Evolutionary conservation across 305 asterid species (phyloP).

Genomic region (Ilex paraguariensis): DNA sequence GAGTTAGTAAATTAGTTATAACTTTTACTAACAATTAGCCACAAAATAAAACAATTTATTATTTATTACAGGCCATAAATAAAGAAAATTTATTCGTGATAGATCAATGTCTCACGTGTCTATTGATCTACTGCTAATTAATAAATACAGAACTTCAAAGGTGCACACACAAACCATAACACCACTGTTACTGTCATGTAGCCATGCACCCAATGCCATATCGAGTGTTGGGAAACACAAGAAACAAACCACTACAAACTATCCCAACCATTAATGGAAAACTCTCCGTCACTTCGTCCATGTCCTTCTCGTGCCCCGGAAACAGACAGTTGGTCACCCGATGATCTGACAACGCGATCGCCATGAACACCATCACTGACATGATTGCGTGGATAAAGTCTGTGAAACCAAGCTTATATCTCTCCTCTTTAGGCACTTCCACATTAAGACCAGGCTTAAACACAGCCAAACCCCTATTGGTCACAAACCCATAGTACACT

Average conservation of each 20-base stretch:
- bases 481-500: slow-evolving; percentile 79
- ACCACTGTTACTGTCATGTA: slow-evolving; percentile 17
- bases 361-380: slow-evolving; percentile 75
- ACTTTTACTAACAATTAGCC: too few relatives aligned
- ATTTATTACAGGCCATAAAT: too few relatives aligned
- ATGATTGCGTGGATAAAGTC: slow-evolving; percentile 78
- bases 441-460: slow-evolving; percentile 70
- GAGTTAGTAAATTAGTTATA: too few relatives aligned
- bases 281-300: slow-evolving; percentile 87
- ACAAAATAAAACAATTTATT: too few relatives aligned
- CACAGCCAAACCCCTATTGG: slow-evolving; percentile 67
- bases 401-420: slow-evolving; percentile 51
- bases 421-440: slow-evolving; percentile 64
- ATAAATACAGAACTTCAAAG: too few relatives aligned
- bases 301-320: slow-evolving; percentile 62
- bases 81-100: too few relatives aligned
- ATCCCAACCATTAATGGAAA: slow-evolving; percentile 91
- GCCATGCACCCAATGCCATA: slow-evolving; percentile 83
- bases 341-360: slow-evolving; percentile 2
- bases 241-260: slow-evolving; percentile 77
- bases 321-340: slow-evolving; percentile 6
- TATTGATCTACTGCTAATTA: too few relatives aligned
- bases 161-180: too few relatives aligned
- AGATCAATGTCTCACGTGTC: too few relatives aligned
- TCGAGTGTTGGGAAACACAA: slow-evolving; percentile 82